Base-by-base conservation (phyloP, 2,329 filamentous ascomycete species). In the Fusarium praegraminearum region DNA sequence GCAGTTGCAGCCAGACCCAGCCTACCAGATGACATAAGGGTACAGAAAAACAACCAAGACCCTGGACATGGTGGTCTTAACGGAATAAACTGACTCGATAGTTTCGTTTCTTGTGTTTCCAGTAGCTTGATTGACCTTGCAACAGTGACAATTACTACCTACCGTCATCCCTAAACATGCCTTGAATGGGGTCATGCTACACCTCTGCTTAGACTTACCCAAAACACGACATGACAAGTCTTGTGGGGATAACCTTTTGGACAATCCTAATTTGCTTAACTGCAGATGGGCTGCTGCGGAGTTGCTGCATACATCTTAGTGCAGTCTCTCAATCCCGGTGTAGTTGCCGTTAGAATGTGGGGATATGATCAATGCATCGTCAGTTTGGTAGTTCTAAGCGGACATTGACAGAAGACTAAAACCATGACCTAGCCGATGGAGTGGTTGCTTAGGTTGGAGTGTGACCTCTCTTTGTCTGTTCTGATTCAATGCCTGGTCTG, bases 151-250 rank as follows among this genome's bases (percentile, higher is more conserved):
- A 36, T 8, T 22, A 35, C 10, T 18, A 24, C 10, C 33, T 51
- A 20, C 26, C 18, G 22, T 36, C 36, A 24, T 15, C 51, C 30
- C 38, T 7, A 57, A 64, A 44, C 32, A 64, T 45, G 33, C 18
- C 59, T 38, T 13, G 15, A 57, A 38, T 63, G 2, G 43, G 36
- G 13, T 63, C 64, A 41, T 47, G 20, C 20, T 7, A 38, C 8
- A 45, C 54, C 61, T 40, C 54, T 36, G 61, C 61, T 65, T 65
- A 33, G 54, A 60, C 36, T 40, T 65, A 32, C 62, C 61, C 0
- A 28, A 40, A 12, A 13, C 28, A 45, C 15, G n/a, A 12, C 20
- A 22, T 28, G 24, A 33, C n/a, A 24, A 43, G n/a, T 6, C 7
- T 49, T 64, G 24, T 46, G 40, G 36, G 36, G 36, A 40, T 40